phyloP scores from a whole-genome alignment of 2,329 filamentous ascomycete species.

The Incumbomyces lentus region DNA sequence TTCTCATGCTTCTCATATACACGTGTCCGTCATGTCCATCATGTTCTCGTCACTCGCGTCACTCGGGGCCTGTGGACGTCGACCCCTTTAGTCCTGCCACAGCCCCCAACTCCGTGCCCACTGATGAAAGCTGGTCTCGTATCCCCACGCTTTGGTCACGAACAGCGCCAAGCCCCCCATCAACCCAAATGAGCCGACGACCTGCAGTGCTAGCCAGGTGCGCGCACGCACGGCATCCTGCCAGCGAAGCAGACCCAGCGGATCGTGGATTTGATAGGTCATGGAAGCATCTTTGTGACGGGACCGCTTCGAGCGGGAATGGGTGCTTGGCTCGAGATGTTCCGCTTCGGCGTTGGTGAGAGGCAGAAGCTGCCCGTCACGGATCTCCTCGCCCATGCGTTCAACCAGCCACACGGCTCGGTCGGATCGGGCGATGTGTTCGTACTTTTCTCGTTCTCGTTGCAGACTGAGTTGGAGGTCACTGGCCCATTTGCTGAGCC shows the following conservation, averaged over 20 bases:
- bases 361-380: slow-evolving; percentile 53
- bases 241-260: slow-evolving; percentile 64
- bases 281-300: slow-evolving; percentile 17
- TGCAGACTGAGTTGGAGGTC: slow-evolving; percentile 67
- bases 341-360: slow-evolving; percentile 21
- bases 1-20: background rate
- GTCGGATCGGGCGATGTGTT: slow-evolving; percentile 51
- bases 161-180: slow-evolving; percentile 62
- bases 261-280: slow-evolving; percentile 53
- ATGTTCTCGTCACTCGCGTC: background rate
- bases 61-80: background rate
- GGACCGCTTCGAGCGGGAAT: slow-evolving; percentile 1
- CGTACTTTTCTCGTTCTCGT: slow-evolving; percentile 61
- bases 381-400: slow-evolving; percentile 54
- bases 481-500: slow-evolving; percentile 70
- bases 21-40: background rate
- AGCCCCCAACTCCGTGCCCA: slow-evolving; percentile 15
- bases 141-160: slow-evolving; percentile 38
- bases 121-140: slow-evolving; percentile 19
- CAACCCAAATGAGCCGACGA: slow-evolving; percentile 63
- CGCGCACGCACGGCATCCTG: slow-evolving; percentile 54
- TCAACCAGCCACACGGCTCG: slow-evolving; percentile 60
- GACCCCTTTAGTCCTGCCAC: background rate
- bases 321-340: background rate
- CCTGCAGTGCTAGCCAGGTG: slow-evolving; percentile 59